Evolutionary conservation across 306 rosid genomes (phyloP), one percentile per base, ranked within the genome.

Genomic region (Citrullus mucosospermus): DNA sequence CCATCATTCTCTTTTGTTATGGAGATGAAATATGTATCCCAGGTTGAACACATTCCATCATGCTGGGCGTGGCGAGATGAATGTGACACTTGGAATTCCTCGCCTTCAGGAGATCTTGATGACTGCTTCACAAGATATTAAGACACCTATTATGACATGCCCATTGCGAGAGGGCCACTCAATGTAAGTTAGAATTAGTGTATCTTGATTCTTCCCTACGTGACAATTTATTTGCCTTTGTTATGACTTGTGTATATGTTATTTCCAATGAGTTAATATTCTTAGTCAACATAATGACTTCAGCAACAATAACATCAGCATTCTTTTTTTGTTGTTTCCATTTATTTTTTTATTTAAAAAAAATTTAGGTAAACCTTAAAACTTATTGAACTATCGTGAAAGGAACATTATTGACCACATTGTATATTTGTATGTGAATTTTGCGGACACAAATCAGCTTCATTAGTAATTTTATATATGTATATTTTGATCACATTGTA

Each of bases 41-140:
- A 92, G 98, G 84, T 83, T 92, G 85, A 95, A 95, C 84, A 95
- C 98, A 30, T 95, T 95, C 80, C 97, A 92, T 78, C 93, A 91
- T 84, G 98, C 96, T 62, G 97, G 97, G 78, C 90, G 97, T 80
- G 97, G 97, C 86, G 97, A 95, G 89, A 91, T 89, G 96, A 95
- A 95, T 55, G 98, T 92, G 83, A 95, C 98, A 2, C 98, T 95
- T 71, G 98, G 98, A 81, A 95, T 95, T 83, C 97, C 98, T 14
- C 92, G 96, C 34, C 96, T 91, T 79, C 92, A 89, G 80, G 98
- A 95, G 86, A 92, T 95, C 58, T 79, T 95, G 82, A 92, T 89
- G 97, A 84, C 91, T 73, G 97, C 98, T 79, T 63, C 97, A 55
- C 55, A 28, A 20, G 81, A 89, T 50, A 92, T 92, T 81, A 90